Conservation (phyloP, 2,329 filamentous ascomycete species). For the Amauroascus verrucosus region DNA sequence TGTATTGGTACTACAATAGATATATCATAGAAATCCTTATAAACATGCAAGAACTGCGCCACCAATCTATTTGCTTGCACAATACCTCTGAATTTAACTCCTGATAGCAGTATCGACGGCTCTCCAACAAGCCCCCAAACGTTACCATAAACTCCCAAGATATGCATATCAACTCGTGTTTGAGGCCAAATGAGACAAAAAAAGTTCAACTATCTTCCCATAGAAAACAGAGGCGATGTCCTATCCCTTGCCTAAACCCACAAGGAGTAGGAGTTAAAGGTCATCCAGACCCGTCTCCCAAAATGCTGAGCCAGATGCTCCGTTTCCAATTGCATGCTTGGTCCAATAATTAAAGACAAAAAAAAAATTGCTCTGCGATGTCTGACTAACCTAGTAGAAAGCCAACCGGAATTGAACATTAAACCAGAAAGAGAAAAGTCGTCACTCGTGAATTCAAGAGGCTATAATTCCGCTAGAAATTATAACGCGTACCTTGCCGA, state of each 20-base stretch:
- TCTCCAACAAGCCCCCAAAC: neutral
- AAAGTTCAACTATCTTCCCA: neutral
- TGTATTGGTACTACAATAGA: neutral
- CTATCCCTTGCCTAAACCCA: neutral
- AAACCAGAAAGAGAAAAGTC: conserved; percentile 6
- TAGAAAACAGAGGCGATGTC: neutral
- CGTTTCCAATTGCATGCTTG: neutral
- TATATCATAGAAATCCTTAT: neutral
- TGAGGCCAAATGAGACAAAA: neutral
- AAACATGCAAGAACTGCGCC: neutral
- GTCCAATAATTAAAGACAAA: neutral
- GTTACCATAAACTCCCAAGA: neutral
- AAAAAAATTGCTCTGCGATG: neutral
- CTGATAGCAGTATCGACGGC: neutral
- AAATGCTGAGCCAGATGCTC: neutral
- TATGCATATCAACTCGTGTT: neutral
- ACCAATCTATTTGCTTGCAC: neutral
- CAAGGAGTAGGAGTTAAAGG: neutral
- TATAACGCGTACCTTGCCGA: conserved; percentile 43
- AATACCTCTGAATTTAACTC: neutral
- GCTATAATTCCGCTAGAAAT: conserved; percentile 26
- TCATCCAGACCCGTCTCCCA: neutral
- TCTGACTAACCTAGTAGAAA: neutral
- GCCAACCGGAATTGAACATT: neutral
- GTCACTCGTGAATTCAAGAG: conserved; percentile 1